phyloP scores from a whole-genome alignment of 2,329 filamentous ascomycete genomes.

The Periconia digitata region DNA sequence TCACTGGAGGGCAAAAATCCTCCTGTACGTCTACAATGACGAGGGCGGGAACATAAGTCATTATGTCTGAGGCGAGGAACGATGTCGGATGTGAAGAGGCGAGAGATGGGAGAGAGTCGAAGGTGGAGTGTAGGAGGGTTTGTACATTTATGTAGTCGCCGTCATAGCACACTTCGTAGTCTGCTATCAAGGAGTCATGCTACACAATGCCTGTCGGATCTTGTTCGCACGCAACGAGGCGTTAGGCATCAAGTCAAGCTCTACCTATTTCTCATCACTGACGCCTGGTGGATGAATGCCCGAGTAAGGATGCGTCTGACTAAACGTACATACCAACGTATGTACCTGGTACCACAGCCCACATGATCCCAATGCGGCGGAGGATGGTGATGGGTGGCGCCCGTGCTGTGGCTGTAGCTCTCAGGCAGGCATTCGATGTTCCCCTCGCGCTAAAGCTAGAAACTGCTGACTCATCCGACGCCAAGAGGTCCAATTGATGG shows the following conservation, averaged over 20 bases:
- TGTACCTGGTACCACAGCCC: background rate
- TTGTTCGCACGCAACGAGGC: too few relatives aligned
- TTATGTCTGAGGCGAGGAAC: conserved; percentile 8
- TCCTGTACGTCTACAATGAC: conserved; percentile 88
- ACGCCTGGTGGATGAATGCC: too few relatives aligned
- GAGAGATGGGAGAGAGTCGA: background rate
- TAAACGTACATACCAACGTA: too few relatives aligned
- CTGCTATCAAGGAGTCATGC: too few relatives aligned
- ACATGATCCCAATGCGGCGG: background rate
- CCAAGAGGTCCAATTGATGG: conserved; percentile 26
- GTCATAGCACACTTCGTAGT: background rate
- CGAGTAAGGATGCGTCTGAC: too few relatives aligned
- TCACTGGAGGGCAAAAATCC: conserved; percentile 89
- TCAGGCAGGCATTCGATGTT: too few relatives aligned
- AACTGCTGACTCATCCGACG: conserved; percentile 6
- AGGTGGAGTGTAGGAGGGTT: background rate
- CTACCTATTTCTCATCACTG: too few relatives aligned
- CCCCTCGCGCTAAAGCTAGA: background rate
- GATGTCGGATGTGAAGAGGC: background rate
- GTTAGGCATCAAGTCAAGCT: background rate
- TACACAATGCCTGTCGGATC: background rate
- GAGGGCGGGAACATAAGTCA: conserved; percentile 55
- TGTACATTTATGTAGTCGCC: background rate
- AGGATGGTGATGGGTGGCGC: background rate
- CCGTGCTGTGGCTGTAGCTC: background rate